These are phyloP conservation scores for Talaromyces sp. DNA, from an alignment of 2,329 filamentous ascomycete species.

Conservation along the genomic window DNA sequence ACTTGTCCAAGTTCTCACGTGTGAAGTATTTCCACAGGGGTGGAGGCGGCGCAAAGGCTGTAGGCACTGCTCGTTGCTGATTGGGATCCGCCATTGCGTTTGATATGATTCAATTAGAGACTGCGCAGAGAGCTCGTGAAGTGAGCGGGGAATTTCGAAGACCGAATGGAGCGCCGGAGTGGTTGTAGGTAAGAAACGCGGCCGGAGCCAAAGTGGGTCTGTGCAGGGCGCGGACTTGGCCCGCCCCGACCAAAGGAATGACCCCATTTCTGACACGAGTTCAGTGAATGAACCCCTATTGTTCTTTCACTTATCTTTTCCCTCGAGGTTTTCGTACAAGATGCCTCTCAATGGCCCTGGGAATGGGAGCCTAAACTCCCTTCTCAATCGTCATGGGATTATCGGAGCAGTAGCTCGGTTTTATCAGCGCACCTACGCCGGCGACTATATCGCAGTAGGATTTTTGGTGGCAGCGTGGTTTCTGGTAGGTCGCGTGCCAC, in stretches of 20 bases:
- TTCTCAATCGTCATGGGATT: slow-evolving; percentile 39
- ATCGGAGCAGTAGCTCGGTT: slow-evolving; percentile 55
- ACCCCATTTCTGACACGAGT: background rate
- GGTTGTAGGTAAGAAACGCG: slow-evolving; percentile 1
- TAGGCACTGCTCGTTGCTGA: slow-evolving; percentile 52
- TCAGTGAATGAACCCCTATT: background rate
- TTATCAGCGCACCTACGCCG: slow-evolving; percentile 74
- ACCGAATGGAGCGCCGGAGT: background rate
- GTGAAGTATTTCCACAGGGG: slow-evolving; percentile 91
- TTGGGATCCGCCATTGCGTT: slow-evolving; percentile 63
- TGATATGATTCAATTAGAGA: background rate
- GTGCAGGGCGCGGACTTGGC: slow-evolving; percentile 14
- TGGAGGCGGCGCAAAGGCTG: slow-evolving; percentile 82
- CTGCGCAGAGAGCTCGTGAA: background rate
- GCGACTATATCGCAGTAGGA: slow-evolving; percentile 81
- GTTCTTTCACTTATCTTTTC: background rate
- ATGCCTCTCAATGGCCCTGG: slow-evolving; percentile 35
- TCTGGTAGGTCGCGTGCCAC: slow-evolving; percentile 24
- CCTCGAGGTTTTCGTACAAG: background rate
- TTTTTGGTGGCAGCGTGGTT: slow-evolving; percentile 68
- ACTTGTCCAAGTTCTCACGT: slow-evolving; percentile 66
- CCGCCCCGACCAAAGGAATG: background rate
- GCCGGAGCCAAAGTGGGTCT: slow-evolving; percentile 16
- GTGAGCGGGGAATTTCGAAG: background rate
- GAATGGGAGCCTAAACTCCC: slow-evolving; percentile 16